Evolutionary conservation across 1,139 yeast genomes (phyloP), one percentile per base, ranked within the genome.

Genomic region (Candida tropicalis): DNA sequence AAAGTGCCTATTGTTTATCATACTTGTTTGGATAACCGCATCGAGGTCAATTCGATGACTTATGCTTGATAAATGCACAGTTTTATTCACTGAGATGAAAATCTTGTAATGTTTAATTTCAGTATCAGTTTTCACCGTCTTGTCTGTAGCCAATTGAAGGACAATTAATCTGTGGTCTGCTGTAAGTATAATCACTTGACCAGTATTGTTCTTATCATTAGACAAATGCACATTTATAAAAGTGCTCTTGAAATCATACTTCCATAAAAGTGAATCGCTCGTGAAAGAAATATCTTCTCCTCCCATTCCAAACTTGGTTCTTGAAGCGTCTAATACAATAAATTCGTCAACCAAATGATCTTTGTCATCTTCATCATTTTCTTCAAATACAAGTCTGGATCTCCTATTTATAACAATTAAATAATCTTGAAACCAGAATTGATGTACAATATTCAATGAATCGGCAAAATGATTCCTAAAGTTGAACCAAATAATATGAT

Each of bases 401-500:
- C 51, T 55, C 43, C 75, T 49, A 47, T 72, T 73, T 24, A 73
- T 55, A 10, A 71, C 39, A 5, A 73, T 55, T 45, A 73, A 53
- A 45, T 59, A 69, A 49, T 66, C 69, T 27, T 56, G 54, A 45
- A 59, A 66, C 71, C 72, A 69, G 39, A 70, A 57, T 41, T 70
- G 76, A 40, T 62, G 49, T 2, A 67, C 54, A 5, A 73, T 62
- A 42, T 70, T 70, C 45, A 70, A 56, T 2, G 63, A 46, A 31
- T 68, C 74, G 44, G 65, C 53, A 35, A 59, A 63, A 47, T 62
- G 63, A 47, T 68, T 66, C 32, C 59, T 59, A 44, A 70, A 71
- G 46, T 67, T 67, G 49, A 62, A 72, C 79, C 79, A 73, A 11
- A 72, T 49, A 4, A 68, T 53, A 45, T 73, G 77, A 47, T 68